phyloP scores from a whole-genome alignment of 2,329 filamentous ascomycete species.

The Camptophora hylomeconis region DNA sequence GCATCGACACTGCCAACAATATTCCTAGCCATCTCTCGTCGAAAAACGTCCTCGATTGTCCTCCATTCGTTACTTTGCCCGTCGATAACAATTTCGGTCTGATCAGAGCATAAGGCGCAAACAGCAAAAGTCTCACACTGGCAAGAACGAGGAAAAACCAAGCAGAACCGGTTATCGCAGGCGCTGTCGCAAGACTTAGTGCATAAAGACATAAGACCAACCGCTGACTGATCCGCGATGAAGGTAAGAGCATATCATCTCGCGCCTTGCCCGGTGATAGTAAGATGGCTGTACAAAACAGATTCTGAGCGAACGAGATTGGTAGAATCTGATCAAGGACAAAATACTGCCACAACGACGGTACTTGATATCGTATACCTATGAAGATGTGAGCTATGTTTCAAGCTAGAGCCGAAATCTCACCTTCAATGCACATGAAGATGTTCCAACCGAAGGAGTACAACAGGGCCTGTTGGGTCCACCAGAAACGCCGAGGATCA shows the following conservation, averaged over 20 bases:
- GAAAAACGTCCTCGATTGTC: too few relatives aligned
- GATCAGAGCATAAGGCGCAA: slow-evolving; percentile 13
- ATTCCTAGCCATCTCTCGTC: too few relatives aligned
- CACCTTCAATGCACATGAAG: slow-evolving; percentile 11
- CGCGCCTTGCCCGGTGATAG: slow-evolving; percentile 24
- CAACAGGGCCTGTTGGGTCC: slow-evolving; percentile 6
- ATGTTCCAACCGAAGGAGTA: slow-evolving; percentile 9
- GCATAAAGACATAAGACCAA: too few relatives aligned
- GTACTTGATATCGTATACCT: slow-evolving; percentile 42
- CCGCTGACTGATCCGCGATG: too few relatives aligned
- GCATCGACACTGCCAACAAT: too few relatives aligned
- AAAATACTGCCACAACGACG: slow-evolving; percentile 43
- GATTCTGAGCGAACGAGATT: slow-evolving; percentile 48
- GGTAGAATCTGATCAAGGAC: slow-evolving; percentile 46
- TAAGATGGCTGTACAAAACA: slow-evolving; percentile 49
- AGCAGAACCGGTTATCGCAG: slow-evolving; percentile 4
- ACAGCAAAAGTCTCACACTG: slow-evolving; percentile 17
- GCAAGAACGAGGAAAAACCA: slow-evolving; percentile 18
- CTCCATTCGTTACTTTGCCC: too few relatives aligned
- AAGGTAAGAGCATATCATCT: too few relatives aligned
- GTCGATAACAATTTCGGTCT: too few relatives aligned
- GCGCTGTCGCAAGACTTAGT: too few relatives aligned
- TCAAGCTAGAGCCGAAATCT: neutral
- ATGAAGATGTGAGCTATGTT: neutral
- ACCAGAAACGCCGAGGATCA: slow-evolving; percentile 7